Percentiles rank a stretch among this genome's conserved stretches.
phyloP scores from a whole-genome alignment of 805 yeast genomes.

The Starmerella stigmatis region DNA sequence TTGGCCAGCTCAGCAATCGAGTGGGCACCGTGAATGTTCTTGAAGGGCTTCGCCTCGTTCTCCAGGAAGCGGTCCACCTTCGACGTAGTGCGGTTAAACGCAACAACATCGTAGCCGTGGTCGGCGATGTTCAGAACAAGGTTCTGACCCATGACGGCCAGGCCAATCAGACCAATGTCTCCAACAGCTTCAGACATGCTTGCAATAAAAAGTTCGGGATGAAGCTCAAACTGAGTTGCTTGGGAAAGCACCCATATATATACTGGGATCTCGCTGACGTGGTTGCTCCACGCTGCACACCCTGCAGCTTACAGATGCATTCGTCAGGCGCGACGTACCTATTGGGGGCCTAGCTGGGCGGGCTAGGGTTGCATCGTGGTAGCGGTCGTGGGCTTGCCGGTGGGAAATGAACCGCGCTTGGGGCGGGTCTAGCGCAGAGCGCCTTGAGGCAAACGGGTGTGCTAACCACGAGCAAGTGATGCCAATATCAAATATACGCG shows the following conservation, averaged over 20 bases:
- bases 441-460: no score
- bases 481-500: no score
- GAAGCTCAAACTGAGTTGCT: not conserved
- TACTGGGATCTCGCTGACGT: conserved; percentile 8
- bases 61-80: conserved; percentile 90
- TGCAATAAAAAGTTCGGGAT: not conserved
- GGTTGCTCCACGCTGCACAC: conserved; percentile 5
- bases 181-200: conserved; percentile 34
- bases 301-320: conserved; percentile 1
- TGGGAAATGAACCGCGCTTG: not conserved
- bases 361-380: conserved; percentile 3
- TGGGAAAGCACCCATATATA: conserved; percentile 1
- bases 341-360: not conserved
- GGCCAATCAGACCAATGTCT: conserved; percentile 97
- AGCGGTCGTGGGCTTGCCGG: not conserved
- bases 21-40: conserved; percentile 89
- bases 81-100: conserved; percentile 93
- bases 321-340: conserved; percentile 2
- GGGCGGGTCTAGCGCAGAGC: no score
- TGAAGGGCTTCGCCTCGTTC: conserved; percentile 83
- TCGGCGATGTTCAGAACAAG: conserved; percentile 95
- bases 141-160: conserved; percentile 99
- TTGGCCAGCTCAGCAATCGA: conserved; percentile 79
- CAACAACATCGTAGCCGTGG: conserved; percentile 96
- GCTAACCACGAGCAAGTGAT: no score